Evolutionary conservation across 2,329 filamentous ascomycete species (phyloP).

Genomic region (Ophiostoma angusticollis): DNA sequence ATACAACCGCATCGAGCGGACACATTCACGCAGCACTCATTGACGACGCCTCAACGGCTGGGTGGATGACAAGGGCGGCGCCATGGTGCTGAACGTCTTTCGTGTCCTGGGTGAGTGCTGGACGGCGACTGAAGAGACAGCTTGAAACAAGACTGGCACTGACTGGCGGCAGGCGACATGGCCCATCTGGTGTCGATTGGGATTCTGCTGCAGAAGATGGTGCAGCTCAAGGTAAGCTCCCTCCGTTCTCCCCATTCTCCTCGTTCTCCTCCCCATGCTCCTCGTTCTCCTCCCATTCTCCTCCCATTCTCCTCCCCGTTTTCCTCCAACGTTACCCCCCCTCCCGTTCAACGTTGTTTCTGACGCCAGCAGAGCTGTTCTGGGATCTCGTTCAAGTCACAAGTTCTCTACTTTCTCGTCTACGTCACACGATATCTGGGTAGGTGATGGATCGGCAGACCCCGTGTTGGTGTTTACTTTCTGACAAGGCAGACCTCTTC

Average conservation of each 20-base stretch:
- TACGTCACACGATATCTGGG: constrained; percentile 89
- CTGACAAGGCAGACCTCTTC: constrained; percentile 63
- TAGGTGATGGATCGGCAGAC: constrained; percentile 23
- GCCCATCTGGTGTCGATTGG: constrained; percentile 91
- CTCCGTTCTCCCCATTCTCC: too few species aligned
- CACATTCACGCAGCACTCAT: too few species aligned
- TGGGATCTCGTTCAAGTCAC: constrained; percentile 97
- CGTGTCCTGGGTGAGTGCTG: constrained; percentile 40
- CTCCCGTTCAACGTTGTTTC: too few species aligned
- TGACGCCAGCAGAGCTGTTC: constrained; percentile 65
- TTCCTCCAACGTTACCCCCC: too few species aligned
- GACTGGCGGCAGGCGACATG: constrained; percentile 59
- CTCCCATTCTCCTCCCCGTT: too few species aligned
- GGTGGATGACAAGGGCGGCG: constrained; percentile 14
- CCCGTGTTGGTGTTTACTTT: neutral
- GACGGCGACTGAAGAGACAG: too few species aligned
- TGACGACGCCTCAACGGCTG: too few species aligned
- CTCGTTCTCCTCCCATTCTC: too few species aligned
- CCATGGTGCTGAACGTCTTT: constrained; percentile 44
- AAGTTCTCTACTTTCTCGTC: constrained; percentile 86
- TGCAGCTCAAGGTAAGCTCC: constrained; percentile 74
- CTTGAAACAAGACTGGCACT: neutral
- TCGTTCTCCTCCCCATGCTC: too few species aligned
- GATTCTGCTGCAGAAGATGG: constrained; percentile 95
- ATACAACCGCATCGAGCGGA: too few species aligned